Percentiles rank a stretch among this genome's conserved stretches.
Conservation (phyloP, 768 basidiomycete genomes). For the Boletus eberwhitei region DNA sequence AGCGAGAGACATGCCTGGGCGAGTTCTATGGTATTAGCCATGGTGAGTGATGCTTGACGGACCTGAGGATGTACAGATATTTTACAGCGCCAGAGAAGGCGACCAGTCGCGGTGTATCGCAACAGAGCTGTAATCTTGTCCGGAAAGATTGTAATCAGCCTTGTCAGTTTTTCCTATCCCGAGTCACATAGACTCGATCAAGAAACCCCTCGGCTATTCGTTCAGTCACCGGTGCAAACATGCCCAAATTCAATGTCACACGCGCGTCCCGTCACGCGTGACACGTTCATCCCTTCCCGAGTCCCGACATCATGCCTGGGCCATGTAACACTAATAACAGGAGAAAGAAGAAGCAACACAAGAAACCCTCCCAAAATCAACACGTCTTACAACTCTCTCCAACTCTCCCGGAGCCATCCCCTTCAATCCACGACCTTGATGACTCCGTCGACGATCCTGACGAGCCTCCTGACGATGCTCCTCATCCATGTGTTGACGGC, state of each 20-base stretch:
- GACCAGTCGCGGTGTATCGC: conserved; percentile 17
- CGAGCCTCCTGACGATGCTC: conserved; percentile 2
- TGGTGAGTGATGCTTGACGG: conserved; percentile 26
- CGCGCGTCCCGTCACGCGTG: conserved; percentile 31
- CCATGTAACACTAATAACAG: conserved; percentile 46
- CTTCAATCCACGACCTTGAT: conserved; percentile 1
- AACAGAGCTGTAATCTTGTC: conserved; percentile 27
- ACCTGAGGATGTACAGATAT: conserved; percentile 21
- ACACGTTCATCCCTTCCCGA: conserved; percentile 16
- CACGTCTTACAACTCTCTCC: neutral
- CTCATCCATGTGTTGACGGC: conserved; percentile 5
- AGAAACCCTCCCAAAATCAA: conserved; percentile 12
- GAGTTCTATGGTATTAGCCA: conserved; percentile 65
- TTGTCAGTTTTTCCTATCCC: conserved; percentile 7
- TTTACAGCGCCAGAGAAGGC: conserved; percentile 33
- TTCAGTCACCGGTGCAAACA: conserved; percentile 14
- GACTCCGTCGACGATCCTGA: conserved; percentile 7
- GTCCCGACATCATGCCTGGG: conserved; percentile 49
- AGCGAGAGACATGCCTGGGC: conserved; percentile 44
- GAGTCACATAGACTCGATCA: conserved; percentile 19
- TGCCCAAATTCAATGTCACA: conserved; percentile 25
- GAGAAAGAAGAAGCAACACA: conserved; percentile 41
- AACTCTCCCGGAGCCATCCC: neutral
- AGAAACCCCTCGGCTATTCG: conserved; percentile 8
- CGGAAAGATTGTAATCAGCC: conserved; percentile 25